Evolutionary conservation across 2,329 filamentous ascomycete species (phyloP), one percentile per base, ranked within the genome.

Genomic region (Penicillium griseofulvum): DNA sequence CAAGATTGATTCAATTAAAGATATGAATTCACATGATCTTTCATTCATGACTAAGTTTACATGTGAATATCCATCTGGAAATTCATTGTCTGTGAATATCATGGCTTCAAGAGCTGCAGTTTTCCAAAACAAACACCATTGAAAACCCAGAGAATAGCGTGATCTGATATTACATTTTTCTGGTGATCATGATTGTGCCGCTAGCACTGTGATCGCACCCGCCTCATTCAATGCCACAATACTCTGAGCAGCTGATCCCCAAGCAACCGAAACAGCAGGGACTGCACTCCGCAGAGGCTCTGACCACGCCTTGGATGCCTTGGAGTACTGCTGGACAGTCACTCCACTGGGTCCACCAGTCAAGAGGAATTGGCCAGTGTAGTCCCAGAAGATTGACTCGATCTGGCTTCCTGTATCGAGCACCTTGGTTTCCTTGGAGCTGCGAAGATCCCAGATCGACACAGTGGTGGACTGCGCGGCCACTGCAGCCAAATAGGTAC

Each of bases 311-410:
- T 96, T 99, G 58, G 85, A 82, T 49, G 86, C 80, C 81, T 97
- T 99, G 60, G 84, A 83, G 75, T 95, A 99, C 68, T 96, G 89
- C 73, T 94, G 90, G 38, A 99, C 90, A 5, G 89, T 90, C 44
- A 97, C 78, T 28, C 91, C 91, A 42, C 87, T 86, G 4, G 87
- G 82, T 7, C 93, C 93, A 4, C 85, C 89, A 12, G 89, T 88
- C 26, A 92, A 89, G 50, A 99, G 80, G 78, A 89, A 99, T 74
- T 97, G 93, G 41, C 92, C 93, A 7, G 90, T 94, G 78, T 96
- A 97, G 70, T 99, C 94, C 92, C 92, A 99, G 46, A 82, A 81
- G 60, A 97, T 81, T 38, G 83, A 85, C 58, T 89, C 83, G 45
- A 96, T 85, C n/a, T 84, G 81, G 58, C 86, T 87, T 53, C 91